Base-by-base conservation (phyloP, 2,329 filamentous ascomycete genomes). In the Thielaviopsis cerberus region DNA sequence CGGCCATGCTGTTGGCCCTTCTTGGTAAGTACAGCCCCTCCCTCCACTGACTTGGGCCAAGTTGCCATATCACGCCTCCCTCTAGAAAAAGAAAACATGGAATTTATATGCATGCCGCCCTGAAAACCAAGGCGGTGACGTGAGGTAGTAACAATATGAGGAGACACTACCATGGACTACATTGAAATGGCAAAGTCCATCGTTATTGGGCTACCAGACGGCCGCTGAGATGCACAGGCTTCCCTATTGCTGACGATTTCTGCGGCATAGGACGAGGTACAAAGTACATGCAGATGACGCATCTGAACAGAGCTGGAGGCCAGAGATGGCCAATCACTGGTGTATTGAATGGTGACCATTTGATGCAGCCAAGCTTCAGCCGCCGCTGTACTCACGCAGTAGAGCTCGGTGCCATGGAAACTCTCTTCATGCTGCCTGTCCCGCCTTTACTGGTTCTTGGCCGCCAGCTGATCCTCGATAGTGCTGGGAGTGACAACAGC, bases 391-490 rank as follows among this genome's bases (percentile, higher is more conserved):
- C 27, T 6, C 11, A 11, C 27, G 27, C 11, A 30, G 11, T 30
- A 30, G 11, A 11, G 11, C 27, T 30, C 5, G 27, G 27, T 30
- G 27, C 27, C 27, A 6, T 30, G 34, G 6, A 11, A 4, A 4
- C 34, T 13, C 15, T 13, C 27, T 22, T 13, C 11, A 8, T 17
- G 3, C n/a, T 30, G 11, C n/a, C 25, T 23, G n/a, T 54, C 4
- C 27, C 15, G 13, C 6, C 53, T 22, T 20, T 53, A 54, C 23
- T 22, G 54, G 15, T 24, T 57, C 48, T 61, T 61, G 22, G 50
- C 52, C 6, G 54, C 51, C 25, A 61, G 34, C 34, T 54, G 25
- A 22, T 48, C 24, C 34, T 61, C 59, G 45, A 61, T 58, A 15
- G 23, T 48, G 10, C 51, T 30, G 8, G 57, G 51, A 10, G 52